Percentiles rank a stretch among this genome's conserved stretches.
Evolutionary conservation across 2,329 filamentous ascomycete genomes (phyloP).

Genomic region (Ophiocordyceps sinensis): DNA sequence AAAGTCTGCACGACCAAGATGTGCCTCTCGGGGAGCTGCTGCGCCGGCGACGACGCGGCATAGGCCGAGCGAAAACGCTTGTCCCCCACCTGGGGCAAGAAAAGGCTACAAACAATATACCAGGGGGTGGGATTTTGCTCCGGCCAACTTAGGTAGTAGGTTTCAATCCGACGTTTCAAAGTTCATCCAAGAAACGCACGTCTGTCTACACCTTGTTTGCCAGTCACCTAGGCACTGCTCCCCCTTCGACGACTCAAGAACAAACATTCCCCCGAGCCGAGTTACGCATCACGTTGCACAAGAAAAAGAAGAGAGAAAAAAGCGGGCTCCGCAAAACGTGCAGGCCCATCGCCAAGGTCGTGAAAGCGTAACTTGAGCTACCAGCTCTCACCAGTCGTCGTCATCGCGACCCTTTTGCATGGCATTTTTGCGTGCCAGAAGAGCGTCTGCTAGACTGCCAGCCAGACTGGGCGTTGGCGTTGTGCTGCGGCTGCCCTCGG

Average conservation of each 20-base stretch:
- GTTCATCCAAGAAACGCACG: not conserved
- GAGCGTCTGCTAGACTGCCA: conserved; percentile 64
- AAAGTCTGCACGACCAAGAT: conserved; percentile 33
- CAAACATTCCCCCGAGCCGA: not conserved
- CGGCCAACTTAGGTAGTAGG: no score
- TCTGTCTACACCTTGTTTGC: not conserved
- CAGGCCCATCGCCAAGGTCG: not conserved
- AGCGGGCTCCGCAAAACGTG: not conserved
- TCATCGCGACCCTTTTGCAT: conserved; percentile 59
- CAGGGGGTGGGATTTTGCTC: not conserved
- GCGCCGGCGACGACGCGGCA: conserved; percentile 25
- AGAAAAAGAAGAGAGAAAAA: not conserved
- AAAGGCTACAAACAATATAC: not conserved
- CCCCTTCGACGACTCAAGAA: not conserved
- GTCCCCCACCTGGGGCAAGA: no score
- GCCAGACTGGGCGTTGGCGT: conserved; percentile 60
- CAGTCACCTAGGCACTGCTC: not conserved
- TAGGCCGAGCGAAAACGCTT: conserved; percentile 6
- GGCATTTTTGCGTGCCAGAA: conserved; percentile 60
- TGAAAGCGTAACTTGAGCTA: not conserved
- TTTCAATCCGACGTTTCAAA: no score
- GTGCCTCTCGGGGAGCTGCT: conserved; percentile 57
- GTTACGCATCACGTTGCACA: not conserved
- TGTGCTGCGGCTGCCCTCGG: conserved; percentile 49
- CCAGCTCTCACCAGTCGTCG: conserved; percentile 47